Evolutionary conservation across 2,329 filamentous ascomycete species (phyloP).

Genomic region (Exophiala sideris): DNA sequence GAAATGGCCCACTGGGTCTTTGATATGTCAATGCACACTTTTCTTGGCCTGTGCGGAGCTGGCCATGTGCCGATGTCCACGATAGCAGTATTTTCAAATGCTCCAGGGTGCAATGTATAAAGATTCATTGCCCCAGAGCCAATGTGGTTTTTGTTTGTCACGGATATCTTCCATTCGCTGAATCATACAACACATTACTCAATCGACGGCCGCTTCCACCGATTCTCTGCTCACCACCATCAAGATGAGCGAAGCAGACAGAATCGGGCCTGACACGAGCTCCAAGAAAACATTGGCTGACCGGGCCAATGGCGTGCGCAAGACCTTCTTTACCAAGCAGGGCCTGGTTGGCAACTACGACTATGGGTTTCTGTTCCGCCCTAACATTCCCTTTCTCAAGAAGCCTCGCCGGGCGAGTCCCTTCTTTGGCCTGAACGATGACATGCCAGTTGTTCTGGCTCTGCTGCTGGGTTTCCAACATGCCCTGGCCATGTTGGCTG

Average conservation of each 20-base stretch:
- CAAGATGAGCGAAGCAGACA: conserved; percentile 34
- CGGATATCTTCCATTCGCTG: neutral
- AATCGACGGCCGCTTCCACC: neutral
- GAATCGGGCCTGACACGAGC: conserved; percentile 41
- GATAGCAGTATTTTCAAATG: neutral
- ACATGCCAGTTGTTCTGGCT: conserved; percentile 65
- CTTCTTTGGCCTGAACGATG: conserved; percentile 67
- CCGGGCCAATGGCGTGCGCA: conserved; percentile 30
- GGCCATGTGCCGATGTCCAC: conserved; percentile 11
- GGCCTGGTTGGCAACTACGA: conserved; percentile 84
- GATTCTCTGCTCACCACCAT: neutral
- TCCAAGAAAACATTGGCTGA: conserved; percentile 39
- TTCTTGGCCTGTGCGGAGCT: conserved; percentile 5
- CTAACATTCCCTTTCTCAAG: conserved; percentile 77
- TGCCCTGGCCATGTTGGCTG: conserved; percentile 63
- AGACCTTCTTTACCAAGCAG: conserved; percentile 48
- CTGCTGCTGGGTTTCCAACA: conserved; percentile 68
- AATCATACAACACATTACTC: neutral
- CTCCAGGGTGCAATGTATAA: conserved; percentile 2
- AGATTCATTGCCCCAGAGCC: neutral
- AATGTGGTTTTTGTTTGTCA: neutral
- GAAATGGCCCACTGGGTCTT: neutral
- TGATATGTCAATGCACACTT: conserved; percentile 7
- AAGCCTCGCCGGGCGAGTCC: conserved; percentile 57
- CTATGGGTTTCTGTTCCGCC: conserved; percentile 82